These are phyloP conservation scores for Aphanomyces euteiches DNA, from an alignment of 352 stramenopile species.

Conservation along the genomic window DNA sequence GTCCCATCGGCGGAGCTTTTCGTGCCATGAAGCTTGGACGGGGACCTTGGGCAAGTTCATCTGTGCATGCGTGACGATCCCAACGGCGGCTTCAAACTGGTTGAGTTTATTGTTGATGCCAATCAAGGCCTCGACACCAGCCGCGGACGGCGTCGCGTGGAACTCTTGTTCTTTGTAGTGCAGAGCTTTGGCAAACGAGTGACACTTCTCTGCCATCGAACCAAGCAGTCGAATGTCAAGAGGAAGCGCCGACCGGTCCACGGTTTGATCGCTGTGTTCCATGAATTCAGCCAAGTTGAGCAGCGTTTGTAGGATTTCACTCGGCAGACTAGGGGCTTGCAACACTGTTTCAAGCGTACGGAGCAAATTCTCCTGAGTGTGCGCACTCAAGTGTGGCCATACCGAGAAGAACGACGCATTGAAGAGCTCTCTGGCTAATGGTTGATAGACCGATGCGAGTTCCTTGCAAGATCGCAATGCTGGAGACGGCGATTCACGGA, in stretches of 20 bases:
- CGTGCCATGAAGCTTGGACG: constrained; percentile 96
- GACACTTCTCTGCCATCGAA: constrained; percentile 95
- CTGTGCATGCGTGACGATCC: constrained; percentile 94
- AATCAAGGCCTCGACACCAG: constrained; percentile 97
- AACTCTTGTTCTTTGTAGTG: constrained; percentile 99
- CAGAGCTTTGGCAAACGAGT: constrained; percentile 98
- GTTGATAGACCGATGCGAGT: constrained; percentile 97
- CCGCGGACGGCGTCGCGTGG: constrained; percentile 81
- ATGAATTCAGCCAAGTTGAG: constrained; percentile 99
- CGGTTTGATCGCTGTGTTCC: constrained; percentile 95
- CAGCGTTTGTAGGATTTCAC: constrained; percentile 97
- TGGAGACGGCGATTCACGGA: constrained; percentile 95
- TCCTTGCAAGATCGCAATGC: constrained; percentile 93
- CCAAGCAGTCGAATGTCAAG: constrained; percentile 97
- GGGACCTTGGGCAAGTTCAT: constrained; percentile 69
- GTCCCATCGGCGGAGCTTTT: constrained; percentile 97
- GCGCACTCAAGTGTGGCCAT: constrained; percentile 94
- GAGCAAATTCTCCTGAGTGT: constrained; percentile 91
- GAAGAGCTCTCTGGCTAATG: constrained; percentile 97
- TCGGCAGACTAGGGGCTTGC: constrained; percentile 86
- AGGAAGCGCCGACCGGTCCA: constrained; percentile 55
- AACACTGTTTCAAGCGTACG: constrained; percentile 94
- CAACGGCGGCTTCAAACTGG: constrained; percentile 96
- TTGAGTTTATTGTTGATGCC: constrained; percentile 98
- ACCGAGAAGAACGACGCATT: constrained; percentile 98